Evolutionary conservation across 176 grass and related monocot species (phyloP).

Genomic region (Musa schizocarpa): DNA sequence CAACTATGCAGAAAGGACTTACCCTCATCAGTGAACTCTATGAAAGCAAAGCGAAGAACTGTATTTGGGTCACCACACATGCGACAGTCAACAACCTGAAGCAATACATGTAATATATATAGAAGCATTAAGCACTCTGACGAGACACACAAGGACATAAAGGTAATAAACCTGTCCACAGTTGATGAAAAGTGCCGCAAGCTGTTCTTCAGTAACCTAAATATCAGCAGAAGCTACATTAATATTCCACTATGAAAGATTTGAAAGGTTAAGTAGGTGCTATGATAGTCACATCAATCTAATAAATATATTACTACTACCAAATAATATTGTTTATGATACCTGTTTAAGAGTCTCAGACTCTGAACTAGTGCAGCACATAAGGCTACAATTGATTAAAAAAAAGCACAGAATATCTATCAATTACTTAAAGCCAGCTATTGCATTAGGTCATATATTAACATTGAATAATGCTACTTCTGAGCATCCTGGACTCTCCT

Average conservation of each 20-base stretch:
- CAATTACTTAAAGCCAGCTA: background rate
- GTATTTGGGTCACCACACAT: conserved; percentile 98
- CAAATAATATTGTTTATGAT: background rate
- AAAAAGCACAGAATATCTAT: background rate
- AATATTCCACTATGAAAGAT: background rate
- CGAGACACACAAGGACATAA: conserved; percentile 6
- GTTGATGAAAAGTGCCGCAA: conserved; percentile 90
- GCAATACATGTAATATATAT: conserved; percentile 13
- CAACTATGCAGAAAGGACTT: conserved; percentile 19
- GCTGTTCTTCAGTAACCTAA: conserved; percentile 96
- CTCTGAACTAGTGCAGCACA: no score
- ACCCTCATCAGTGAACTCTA: conserved; percentile 99
- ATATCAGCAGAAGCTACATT: background rate
- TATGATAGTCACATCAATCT: background rate
- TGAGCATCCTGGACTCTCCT: background rate
- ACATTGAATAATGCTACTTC: background rate
- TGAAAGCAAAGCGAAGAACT: conserved; percentile 98
- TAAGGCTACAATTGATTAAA: background rate
- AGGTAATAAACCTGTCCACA: conserved; percentile 55
- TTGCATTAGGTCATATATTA: background rate
- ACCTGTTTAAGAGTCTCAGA: background rate
- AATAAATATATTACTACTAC: background rate
- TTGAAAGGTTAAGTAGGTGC: no score
- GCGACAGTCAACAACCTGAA: conserved; percentile 95
- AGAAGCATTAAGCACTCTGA: background rate